Conservation (phyloP, 2,329 filamentous ascomycete species). For the Talaromyces rugulosus region DNA sequence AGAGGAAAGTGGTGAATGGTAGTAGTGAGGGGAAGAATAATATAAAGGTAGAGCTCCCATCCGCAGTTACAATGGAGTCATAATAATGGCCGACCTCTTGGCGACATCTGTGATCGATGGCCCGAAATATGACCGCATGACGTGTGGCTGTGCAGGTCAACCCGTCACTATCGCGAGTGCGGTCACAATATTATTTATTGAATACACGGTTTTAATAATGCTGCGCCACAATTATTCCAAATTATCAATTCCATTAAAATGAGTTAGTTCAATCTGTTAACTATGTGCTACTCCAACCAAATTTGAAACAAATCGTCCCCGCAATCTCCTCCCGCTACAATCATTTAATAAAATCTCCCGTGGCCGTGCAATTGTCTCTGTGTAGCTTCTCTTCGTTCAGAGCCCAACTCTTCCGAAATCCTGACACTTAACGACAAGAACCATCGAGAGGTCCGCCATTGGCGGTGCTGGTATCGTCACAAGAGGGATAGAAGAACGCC, state of each 20-base stretch:
- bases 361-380: background rate
- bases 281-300: background rate
- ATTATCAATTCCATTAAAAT: background rate
- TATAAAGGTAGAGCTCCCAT: no score
- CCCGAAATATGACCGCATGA: background rate
- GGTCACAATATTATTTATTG: no score
- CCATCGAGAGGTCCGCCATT: conserved; percentile 16
- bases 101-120: no score
- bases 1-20: background rate
- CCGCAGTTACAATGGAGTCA: no score
- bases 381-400: background rate
- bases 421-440: conserved; percentile 1
- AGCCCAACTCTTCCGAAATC: background rate
- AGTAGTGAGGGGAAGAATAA: background rate
- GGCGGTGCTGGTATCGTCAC: conserved; percentile 41
- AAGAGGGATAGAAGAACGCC: conserved; percentile 62
- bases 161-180: background rate
- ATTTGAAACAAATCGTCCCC: background rate
- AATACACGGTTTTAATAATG: background rate
- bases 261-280: background rate
- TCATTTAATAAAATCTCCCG: background rate
- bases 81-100: no score
- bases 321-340: background rate
- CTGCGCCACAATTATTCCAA: background rate
- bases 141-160: background rate